Conservation (phyloP, 2,329 filamentous ascomycete species). For the Apiospora aurea region DNA sequence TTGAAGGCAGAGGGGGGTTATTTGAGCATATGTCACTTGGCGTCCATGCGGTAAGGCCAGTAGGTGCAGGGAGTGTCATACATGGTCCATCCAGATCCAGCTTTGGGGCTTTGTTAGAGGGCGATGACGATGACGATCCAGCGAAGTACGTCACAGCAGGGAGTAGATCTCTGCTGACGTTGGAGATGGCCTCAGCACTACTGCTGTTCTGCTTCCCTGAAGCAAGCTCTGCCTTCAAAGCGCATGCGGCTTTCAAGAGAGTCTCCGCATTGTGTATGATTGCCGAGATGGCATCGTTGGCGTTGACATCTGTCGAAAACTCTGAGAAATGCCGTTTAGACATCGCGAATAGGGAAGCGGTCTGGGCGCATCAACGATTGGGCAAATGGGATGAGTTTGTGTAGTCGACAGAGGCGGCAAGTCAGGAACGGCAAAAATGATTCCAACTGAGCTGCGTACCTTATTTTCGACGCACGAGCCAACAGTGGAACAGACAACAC, state of each 20-base stretch:
- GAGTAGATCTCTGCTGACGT: conserved; percentile 36
- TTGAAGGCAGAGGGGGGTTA: conserved; percentile 66
- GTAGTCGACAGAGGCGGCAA: background rate
- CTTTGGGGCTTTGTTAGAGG: conserved; percentile 36
- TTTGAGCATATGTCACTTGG: conserved; percentile 53
- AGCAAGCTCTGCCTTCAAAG: conserved; percentile 43
- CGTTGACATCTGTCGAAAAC: conserved; percentile 22
- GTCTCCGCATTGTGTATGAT: conserved; percentile 47
- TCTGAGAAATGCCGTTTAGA: conserved; percentile 46
- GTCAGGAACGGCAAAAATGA: background rate
- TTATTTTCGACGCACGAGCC: background rate
- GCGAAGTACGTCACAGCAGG: conserved; percentile 32
- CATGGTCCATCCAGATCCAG: conserved; percentile 31
- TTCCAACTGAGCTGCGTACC: background rate
- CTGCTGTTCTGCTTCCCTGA: conserved; percentile 28
- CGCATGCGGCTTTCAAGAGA: conserved; percentile 47
- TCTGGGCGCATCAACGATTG: background rate
- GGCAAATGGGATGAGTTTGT: background rate
- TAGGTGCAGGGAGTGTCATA: conserved; percentile 34
- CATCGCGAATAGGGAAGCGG: conserved; percentile 38
- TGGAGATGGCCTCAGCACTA: conserved; percentile 30
- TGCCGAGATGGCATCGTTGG: conserved; percentile 36
- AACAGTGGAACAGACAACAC: background rate
- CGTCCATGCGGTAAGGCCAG: conserved; percentile 56
- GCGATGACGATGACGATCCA: conserved; percentile 11